These are phyloP conservation scores for Avena atlantica DNA, from an alignment of 176 grass and related monocot genomes.

Conservation along the genomic window DNA sequence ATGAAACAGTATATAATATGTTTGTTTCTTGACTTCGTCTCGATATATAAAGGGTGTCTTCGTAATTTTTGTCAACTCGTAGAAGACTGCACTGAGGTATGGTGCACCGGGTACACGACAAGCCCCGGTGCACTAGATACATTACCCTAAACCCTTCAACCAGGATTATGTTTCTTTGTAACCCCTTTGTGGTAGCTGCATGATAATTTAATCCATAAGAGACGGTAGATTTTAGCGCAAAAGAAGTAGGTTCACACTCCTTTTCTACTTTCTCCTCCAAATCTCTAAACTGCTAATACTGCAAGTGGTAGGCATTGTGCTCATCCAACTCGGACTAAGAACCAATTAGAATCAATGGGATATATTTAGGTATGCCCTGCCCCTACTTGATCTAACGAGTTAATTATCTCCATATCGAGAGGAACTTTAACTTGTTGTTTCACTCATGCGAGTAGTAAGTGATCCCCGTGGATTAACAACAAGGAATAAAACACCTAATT, in stretches of 20 bases:
- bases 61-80: too few species aligned
- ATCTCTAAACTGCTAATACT: background rate
- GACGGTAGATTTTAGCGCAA: background rate
- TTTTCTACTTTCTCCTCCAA: background rate
- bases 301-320: background rate
- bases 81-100: too few species aligned
- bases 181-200: background rate
- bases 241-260: background rate
- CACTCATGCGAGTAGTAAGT: background rate
- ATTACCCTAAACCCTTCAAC: background rate
- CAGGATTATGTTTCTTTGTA: background rate
- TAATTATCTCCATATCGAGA: background rate
- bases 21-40: background rate
- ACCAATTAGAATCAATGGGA: too few species aligned
- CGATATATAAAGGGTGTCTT: background rate
- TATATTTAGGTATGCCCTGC: background rate
- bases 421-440: background rate
- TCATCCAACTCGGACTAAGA: background rate
- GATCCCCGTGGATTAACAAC: background rate
- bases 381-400: background rate
- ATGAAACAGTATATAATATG: background rate
- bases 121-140: too few species aligned
- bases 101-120: too few species aligned
- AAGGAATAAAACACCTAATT: background rate
- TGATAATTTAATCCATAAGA: background rate